Percentiles rank a stretch among this genome's conserved stretches.
These are phyloP conservation scores for Pleomassaria siparia DNA, from an alignment of 2,329 filamentous ascomycete species.

Conservation along the genomic window DNA sequence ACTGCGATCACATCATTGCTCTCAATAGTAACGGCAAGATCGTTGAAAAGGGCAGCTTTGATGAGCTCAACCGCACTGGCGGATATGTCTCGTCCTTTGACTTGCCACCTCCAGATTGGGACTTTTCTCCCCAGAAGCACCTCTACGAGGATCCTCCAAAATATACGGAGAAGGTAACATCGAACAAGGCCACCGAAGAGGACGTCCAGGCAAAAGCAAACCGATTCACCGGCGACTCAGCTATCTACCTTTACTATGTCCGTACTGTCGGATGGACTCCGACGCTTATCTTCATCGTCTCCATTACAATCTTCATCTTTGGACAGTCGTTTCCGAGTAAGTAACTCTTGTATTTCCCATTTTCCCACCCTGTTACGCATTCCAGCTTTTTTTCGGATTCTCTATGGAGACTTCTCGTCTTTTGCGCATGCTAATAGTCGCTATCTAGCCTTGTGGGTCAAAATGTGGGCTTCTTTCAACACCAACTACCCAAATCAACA, in stretches of 20 bases:
- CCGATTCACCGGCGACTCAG: slow-evolving; percentile 33
- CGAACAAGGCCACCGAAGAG: slow-evolving; percentile 28
- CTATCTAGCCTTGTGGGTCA: slow-evolving; percentile 48
- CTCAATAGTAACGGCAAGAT: slow-evolving; percentile 40
- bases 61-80: slow-evolving; percentile 34
- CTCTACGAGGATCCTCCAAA: slow-evolving; percentile 33
- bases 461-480: slow-evolving; percentile 52
- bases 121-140: slow-evolving; percentile 32
- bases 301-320: slow-evolving; percentile 38
- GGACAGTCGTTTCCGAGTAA: slow-evolving; percentile 35
- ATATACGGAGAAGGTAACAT: slow-evolving; percentile 26
- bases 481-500: slow-evolving; percentile 39
- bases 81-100: slow-evolving; percentile 41
- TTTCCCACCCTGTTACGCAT: background rate
- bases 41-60: slow-evolving; percentile 45
- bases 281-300: slow-evolving; percentile 32
- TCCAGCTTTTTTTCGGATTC: background rate
- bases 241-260: slow-evolving; percentile 39
- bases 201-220: slow-evolving; percentile 35
- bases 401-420: background rate
- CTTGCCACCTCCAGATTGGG: slow-evolving; percentile 32
- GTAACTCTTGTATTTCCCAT: slow-evolving; percentile 6
- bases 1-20: slow-evolving; percentile 48
- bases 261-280: slow-evolving; percentile 32
- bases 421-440: background rate